Base-by-base conservation (phyloP, 1,139 yeast species). In the Candida sojae region DNA sequence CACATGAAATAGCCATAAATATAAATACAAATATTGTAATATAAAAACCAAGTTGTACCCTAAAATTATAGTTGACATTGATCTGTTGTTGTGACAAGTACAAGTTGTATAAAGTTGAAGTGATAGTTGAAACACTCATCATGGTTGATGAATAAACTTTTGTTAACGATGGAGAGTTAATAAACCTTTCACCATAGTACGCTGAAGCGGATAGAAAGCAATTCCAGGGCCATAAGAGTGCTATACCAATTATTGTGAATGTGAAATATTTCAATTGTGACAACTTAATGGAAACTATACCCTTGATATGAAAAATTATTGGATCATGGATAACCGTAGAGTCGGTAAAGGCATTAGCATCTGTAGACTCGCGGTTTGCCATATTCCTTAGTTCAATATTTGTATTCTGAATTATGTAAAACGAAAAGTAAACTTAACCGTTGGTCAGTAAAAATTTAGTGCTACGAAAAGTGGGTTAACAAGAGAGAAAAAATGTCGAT, bases 141-240 rank as follows among this genome's bases (percentile, higher is more conserved):
- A 92, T 87, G 0, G 95, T 83, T 25, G 96, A 85, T 6, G 92
- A 80, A 62, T 88, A 89, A 41, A 80, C 75, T 52, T 78, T 79
- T 10, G 84, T 78, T 52, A 89, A 69, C 1, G 66, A 52, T 0
- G 86, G 82, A 10, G 77, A 68, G 32, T 73, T 75, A 21, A 73
- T 70, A 53, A 92, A 85, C 44, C 93, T 67, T 46, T 79, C 80
- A 34, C 82, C 81, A 62, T 90, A 90, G 66, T 88, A 91, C 4
- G 88, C 88, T 0, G 96, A 80, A 0, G 97, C 97, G 1, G 96
- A 84, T 8, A 93, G 70, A 57, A 91, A 86, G 56, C 96, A 84
- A 71, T 93, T 93, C 97, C 98, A 93, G 0, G 99, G 98, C 98
- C 98, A 93, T 38, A 93, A 74, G 35, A 88, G 70, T 0, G 93